Evolutionary conservation across 176 grass and related monocot species (phyloP), one percentile per base, ranked within the genome.

Genomic region (Aegilops sharonensis): DNA sequence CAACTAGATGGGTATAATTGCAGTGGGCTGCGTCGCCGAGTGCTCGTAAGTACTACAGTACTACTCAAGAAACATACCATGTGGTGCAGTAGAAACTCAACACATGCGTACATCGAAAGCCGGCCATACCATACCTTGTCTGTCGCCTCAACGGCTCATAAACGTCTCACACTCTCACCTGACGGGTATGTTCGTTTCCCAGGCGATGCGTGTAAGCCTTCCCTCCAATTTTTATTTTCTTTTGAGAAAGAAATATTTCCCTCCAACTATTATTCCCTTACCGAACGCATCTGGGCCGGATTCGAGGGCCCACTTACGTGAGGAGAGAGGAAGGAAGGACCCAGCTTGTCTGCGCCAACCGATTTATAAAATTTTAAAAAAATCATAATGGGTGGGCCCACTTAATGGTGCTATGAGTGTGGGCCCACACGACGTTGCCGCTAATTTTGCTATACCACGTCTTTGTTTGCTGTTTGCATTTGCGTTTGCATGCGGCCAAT

Each of bases 401-500:
- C 23, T 21, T 63, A 15, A 64, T 74, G 66, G 35, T 17, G 50
- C 62, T 68, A 43, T 34, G 1, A 9, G 29, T 0, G 14, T 7
- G 66, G 88, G 23, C 73, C 89, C 75, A 83, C 74, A 45, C 42
- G 73, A 69, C 73, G 31, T 42, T 27, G 62, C 63, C 45, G 80
- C 89, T 87, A 83, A 79, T 79, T 73, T 73, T 24, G 39, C 63
- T 37, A 72, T 37, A 72, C 72, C 78, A 57, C 79, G 72, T 85
- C 34, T 47, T 71, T 25, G 3, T 30, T 75, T 50, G 10, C 24
- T 34, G 18, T 6, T 9, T 12, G n/a, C 15, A 9, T 67, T 54
- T 54, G 50, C 15, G 5, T 54, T 12, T 25, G 54, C 67, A 25
- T 2, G 79, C 64, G 14, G 83, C 35, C 68, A 32, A 87, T 73